Conservation (phyloP, 2,329 filamentous ascomycete species). For the Orbilia javanica region DNA sequence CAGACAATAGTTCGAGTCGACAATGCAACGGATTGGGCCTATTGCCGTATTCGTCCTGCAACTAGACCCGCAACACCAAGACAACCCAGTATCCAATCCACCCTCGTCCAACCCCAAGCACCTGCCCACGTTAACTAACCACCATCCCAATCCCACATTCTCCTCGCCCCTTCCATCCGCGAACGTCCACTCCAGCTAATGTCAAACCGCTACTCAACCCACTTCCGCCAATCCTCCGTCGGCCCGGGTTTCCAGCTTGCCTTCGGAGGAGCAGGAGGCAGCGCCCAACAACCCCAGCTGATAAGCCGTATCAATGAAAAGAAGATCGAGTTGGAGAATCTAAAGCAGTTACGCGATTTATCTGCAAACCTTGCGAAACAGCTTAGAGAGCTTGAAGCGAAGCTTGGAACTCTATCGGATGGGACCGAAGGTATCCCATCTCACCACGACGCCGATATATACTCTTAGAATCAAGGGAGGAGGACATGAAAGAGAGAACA, state of each 20-base stretch:
- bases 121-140: neutral
- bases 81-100: neutral
- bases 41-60: neutral
- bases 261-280: slow-evolving; percentile 22
- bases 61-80: neutral
- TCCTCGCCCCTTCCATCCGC: neutral
- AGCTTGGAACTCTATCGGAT: slow-evolving; percentile 80
- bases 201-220: slow-evolving; percentile 72
- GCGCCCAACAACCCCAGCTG: slow-evolving; percentile 62
- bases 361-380: slow-evolving; percentile 82
- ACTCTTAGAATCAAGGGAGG: slow-evolving; percentile 11
- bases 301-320: slow-evolving; percentile 84
- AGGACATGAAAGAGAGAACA: too few species aligned
- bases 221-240: slow-evolving; percentile 75
- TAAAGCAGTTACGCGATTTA: slow-evolving; percentile 81
- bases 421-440: slow-evolving; percentile 78
- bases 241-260: slow-evolving; percentile 64
- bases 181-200: slow-evolving; percentile 65
- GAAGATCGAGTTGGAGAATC: slow-evolving; percentile 82
- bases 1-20: too few species aligned
- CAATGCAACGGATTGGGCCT: too few species aligned
- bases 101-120: too few species aligned
- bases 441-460: neutral
- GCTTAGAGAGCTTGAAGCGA: slow-evolving; percentile 85
- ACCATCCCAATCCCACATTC: neutral